These are phyloP conservation scores for Ambrosiella xylebori DNA, from an alignment of 2,329 filamentous ascomycete genomes.

Conservation along the genomic window DNA sequence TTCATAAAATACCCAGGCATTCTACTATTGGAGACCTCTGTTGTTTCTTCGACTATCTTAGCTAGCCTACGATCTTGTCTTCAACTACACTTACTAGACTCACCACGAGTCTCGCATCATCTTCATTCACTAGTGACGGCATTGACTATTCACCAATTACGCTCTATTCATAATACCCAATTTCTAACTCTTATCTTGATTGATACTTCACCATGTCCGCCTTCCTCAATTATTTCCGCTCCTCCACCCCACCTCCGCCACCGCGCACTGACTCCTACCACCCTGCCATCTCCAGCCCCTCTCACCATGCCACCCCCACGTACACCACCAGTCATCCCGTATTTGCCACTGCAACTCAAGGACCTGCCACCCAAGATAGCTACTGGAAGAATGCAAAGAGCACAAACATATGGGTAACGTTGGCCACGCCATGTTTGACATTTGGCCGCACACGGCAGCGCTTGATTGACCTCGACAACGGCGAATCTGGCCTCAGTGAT, in stretches of 20 bases:
- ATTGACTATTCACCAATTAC: background rate
- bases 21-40: background rate
- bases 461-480: conserved; percentile 10
- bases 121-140: background rate
- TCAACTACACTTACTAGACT: background rate
- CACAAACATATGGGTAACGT: conserved; percentile 7
- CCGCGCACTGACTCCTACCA: background rate
- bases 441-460: conserved; percentile 11
- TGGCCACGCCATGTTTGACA: conserved; percentile 10
- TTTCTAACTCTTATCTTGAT: background rate
- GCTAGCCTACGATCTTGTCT: background rate
- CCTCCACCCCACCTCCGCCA: background rate
- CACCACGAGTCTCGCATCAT: background rate
- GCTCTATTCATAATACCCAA: background rate
- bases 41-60: background rate
- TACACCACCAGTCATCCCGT: background rate
- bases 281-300: background rate
- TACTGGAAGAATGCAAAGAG: conserved; percentile 8
- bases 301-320: background rate
- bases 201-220: background rate
- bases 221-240: conserved; percentile 1
- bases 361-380: background rate
- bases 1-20: background rate
- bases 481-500: conserved; percentile 8
- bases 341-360: background rate